Base-by-base conservation (phyloP, 2,329 filamentous ascomycete genomes). In the Monosporascus sp. region DNA sequence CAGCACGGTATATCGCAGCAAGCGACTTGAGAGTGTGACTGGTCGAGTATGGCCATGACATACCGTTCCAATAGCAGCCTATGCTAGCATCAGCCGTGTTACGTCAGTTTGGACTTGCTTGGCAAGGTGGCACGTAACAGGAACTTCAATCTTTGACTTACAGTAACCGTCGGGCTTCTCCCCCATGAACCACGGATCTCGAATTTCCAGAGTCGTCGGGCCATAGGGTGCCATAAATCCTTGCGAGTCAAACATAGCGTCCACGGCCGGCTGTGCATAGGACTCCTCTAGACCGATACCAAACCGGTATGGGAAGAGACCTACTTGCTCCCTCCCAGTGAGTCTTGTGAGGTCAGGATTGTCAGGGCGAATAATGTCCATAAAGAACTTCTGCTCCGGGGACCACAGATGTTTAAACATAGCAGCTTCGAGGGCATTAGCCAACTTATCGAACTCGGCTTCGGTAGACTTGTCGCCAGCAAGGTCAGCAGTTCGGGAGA, bases 41-140 rank as follows among this genome's bases (percentile, higher is more conserved):
- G 1, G 73, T 76, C 2, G 70, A 69, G 55, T 69, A 77, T 3
- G 74, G 74, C 74, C 74, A 77, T n/a, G 70, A 73, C 56, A 72
- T 71, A 1, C 74, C 74, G 51, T 76, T 68, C 74, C 74, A 77
- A 50, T 66, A 68, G 55, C 73, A 76, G 52, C 72, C 65, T 67
- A 64, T 38, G 57, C 62, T 7, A 54, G 59, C 16, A 50, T 61
- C 31, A 59, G 51, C 31, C 31, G 11, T 35, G 9, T 14, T 14
- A 1, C 8, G 8, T 22, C 19, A 14, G 9, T 5, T 43, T 43
- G 41, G 9, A 20, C 5, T 31, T 16, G 16, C 2, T 14, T 48
- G 6, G 24, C 22, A 19, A 22, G 31, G 11, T 14, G 3, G 31
- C 31, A 35, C 31, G 5, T 35, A 35, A 16, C 17, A 7, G 20